Evolutionary conservation across 1,284 basidiomycete genomes (phyloP).

Genomic region (Ustilago esculenta): DNA sequence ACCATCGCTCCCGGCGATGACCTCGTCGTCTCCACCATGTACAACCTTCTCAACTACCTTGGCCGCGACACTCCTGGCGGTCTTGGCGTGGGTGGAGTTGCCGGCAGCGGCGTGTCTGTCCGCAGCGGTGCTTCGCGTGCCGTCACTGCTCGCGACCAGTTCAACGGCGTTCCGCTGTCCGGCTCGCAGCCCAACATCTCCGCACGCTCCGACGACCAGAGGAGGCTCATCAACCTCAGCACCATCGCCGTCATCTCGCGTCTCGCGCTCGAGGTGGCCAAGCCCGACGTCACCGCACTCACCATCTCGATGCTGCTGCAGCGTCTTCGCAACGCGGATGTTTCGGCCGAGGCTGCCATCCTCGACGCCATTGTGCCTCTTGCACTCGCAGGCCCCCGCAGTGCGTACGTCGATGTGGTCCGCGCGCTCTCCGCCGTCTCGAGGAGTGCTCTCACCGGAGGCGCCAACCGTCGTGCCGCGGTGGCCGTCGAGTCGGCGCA

Average conservation of each 20-base stretch:
- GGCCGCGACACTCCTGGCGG: conserved; percentile 73
- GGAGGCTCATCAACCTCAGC: conserved; percentile 83
- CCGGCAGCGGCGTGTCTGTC: conserved; percentile 71
- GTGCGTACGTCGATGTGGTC: conserved; percentile 84
- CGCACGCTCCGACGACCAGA: conserved; percentile 79
- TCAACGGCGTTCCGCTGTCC: conserved; percentile 35
- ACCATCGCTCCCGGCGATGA: conserved; percentile 86
- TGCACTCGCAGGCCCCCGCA: conserved; percentile 80
- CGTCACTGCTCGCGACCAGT: conserved; percentile 39
- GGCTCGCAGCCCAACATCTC: conserved; percentile 47
- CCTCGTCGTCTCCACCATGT: conserved; percentile 92
- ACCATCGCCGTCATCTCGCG: conserved; percentile 73
- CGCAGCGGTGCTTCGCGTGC: conserved; percentile 69
- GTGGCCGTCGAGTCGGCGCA: conserved; percentile 66
- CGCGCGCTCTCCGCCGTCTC: conserved; percentile 86
- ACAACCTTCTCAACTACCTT: conserved; percentile 91
- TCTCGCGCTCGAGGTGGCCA: conserved; percentile 58
- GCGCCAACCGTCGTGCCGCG: conserved; percentile 42
- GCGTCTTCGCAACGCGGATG: conserved; percentile 82
- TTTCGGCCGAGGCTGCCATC: conserved; percentile 87
- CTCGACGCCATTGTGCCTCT: conserved; percentile 90
- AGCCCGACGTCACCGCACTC: conserved; percentile 58
- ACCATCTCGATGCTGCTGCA: conserved; percentile 89
- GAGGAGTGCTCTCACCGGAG: conserved; percentile 72
- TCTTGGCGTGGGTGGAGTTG: conserved; percentile 68